phyloP scores from a whole-genome alignment of 495 filamentous ascomycete genomes.

The Podospora pseudocomata region DNA sequence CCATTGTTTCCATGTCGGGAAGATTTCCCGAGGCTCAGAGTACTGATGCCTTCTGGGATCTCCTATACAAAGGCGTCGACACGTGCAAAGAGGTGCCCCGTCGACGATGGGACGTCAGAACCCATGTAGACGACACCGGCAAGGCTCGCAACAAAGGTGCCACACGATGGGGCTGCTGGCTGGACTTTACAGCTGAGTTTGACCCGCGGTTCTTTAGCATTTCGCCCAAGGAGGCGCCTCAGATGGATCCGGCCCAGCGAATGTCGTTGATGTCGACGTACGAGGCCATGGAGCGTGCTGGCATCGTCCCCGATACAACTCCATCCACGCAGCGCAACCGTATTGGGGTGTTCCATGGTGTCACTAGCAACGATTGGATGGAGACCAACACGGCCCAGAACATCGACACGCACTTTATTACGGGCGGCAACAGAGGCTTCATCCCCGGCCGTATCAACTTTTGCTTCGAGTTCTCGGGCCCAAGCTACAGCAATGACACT shows the following conservation, averaged over 20 bases:
- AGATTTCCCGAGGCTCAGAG: constrained; percentile 62
- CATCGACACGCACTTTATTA: constrained; percentile 85
- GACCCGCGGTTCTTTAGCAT: constrained; percentile 89
- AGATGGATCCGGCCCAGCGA: constrained; percentile 82
- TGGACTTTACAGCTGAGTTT: constrained; percentile 73
- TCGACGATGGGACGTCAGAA: constrained; percentile 68
- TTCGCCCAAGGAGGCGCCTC: constrained; percentile 79
- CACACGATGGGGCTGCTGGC: constrained; percentile 76
- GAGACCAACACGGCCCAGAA: constrained; percentile 81
- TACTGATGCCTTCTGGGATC: constrained; percentile 61
- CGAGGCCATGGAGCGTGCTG: constrained; percentile 81
- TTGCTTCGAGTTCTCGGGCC: constrained; percentile 78
- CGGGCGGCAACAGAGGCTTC: constrained; percentile 77
- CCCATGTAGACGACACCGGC: constrained; percentile 66
- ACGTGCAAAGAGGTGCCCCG: constrained; percentile 54
- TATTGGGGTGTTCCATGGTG: constrained; percentile 82
- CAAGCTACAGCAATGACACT: constrained; percentile 75
- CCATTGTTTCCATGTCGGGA: constrained; percentile 70
- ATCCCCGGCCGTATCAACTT: constrained; percentile 75
- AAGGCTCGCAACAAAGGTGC: constrained; percentile 70
- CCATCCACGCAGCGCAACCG: constrained; percentile 76
- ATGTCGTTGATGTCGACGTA: constrained; percentile 76
- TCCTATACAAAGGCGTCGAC: constrained; percentile 59
- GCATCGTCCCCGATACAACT: constrained; percentile 75
- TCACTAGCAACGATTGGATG: constrained; percentile 80